Base-by-base conservation (phyloP, 129 eudicot species). In the Saposhnikovia divaricata region DNA sequence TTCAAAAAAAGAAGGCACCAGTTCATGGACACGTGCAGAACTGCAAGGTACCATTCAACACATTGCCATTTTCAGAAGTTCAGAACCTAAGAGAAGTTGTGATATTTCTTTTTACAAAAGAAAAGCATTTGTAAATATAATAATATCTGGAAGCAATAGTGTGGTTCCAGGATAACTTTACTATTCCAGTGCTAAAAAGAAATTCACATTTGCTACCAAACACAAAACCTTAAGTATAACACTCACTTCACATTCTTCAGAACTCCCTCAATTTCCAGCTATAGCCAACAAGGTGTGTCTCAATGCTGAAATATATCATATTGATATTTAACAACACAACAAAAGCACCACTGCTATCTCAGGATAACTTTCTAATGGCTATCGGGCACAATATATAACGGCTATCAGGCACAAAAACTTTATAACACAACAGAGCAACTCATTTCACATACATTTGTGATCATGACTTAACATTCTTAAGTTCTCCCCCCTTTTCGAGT, bases 401-500 rank as follows among this genome's bases (percentile, higher is more conserved):
- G 65, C 66, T 7, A 59, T 59, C 66, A n/a, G 11, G 1, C 66
- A 59, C 31, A n/a, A 57, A 57, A 59, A 23, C 31, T 59, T 51
- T 18, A 5, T 5, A 23, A 59, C 66, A 55, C 63, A 21, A 57
- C 13, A 9, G 66, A 57, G 28, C 28, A 57, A 28, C 28, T 21
- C 28, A 57, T 57, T 9, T 57, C 39, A 65, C 8, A 28, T 65
- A 65, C 79, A 28, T 51, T 72, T 45, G 59, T n/a, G 14, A 43
- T 91, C 83, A 90, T 42, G 88, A 80, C 83, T 84, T 90, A 15
- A 87, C 89, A 87, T 92, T 97, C 82, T 88, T 93, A 44, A 91
- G 85, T 19, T 87, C 93, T 42, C 97, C 97, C 57, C 96, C 93
- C 85, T 91, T 94, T 85, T 91, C 98, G 70, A 87, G 91, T 83